These are phyloP conservation scores for Metschnikowia santaceciliae DNA, from an alignment of 805 yeast genomes.

Conservation along the genomic window DNA sequence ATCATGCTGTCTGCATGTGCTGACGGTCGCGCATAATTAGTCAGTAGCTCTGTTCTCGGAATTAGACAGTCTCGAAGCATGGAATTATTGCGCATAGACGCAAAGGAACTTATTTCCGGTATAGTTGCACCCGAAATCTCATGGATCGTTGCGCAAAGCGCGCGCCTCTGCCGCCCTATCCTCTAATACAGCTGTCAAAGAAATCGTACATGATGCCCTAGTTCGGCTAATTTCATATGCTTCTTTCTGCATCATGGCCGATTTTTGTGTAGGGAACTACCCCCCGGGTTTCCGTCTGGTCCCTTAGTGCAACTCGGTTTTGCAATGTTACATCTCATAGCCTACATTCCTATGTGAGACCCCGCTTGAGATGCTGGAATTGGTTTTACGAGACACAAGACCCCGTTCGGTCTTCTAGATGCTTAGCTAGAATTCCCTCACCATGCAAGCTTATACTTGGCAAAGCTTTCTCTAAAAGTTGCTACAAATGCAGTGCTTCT, in stretches of 20 bases:
- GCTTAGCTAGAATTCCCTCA: neutral
- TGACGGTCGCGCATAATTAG: neutral
- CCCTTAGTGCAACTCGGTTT: neutral
- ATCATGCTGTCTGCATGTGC: neutral
- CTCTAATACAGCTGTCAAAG: neutral
- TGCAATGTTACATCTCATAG: neutral
- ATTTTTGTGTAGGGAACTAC: neutral
- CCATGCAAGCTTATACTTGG: neutral
- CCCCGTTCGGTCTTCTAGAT: neutral
- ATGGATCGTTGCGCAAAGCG: neutral
- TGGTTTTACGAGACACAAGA: neutral
- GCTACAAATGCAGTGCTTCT: neutral
- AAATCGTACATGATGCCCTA: neutral
- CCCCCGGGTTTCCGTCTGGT: neutral
- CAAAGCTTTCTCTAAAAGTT: neutral
- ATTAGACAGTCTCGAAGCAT: constrained; percentile 1
- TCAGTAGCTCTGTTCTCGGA: neutral
- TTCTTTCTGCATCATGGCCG: neutral
- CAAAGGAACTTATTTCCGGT: neutral
- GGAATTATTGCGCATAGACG: neutral
- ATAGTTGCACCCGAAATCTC: neutral
- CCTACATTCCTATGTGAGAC: neutral
- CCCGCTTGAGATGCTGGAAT: neutral
- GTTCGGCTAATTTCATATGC: neutral
- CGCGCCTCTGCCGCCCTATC: neutral